phyloP scores from a whole-genome alignment of 2,329 filamentous ascomycete species.

The Clarireedia sp. region DNA sequence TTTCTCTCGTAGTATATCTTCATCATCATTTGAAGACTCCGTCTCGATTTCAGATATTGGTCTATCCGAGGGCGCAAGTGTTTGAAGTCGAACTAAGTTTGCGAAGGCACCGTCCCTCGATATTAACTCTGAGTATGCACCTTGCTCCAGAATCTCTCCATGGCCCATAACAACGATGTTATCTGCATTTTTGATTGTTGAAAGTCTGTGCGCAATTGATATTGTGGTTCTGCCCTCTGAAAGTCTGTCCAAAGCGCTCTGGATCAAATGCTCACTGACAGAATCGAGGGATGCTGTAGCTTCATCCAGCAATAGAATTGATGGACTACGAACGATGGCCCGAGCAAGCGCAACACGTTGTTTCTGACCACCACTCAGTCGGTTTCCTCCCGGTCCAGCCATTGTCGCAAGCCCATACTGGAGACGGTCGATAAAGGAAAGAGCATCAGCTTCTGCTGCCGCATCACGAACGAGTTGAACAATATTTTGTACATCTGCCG shows the following conservation, averaged over 20 bases:
- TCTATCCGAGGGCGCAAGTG: not conserved
- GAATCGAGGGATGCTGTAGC: slow-evolving; percentile 64
- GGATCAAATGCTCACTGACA: slow-evolving; percentile 84
- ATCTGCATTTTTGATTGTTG: slow-evolving; percentile 84
- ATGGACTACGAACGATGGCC: slow-evolving; percentile 41
- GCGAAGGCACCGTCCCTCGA: slow-evolving; percentile 42
- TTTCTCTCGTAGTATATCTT: not conserved
- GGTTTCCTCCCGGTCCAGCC: not conserved
- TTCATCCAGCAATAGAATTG: slow-evolving; percentile 52
- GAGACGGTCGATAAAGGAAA: not conserved
- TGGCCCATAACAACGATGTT: slow-evolving; percentile 73
- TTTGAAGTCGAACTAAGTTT: slow-evolving; percentile 13
- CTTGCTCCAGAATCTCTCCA: slow-evolving; percentile 67
- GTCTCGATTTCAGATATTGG: not conserved
- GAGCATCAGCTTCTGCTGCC: slow-evolving; percentile 1
- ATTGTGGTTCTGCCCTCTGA: slow-evolving; percentile 79
- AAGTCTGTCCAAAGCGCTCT: slow-evolving; percentile 74
- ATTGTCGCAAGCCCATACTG: not conserved
- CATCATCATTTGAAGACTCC: not conserved
- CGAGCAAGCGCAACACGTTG: slow-evolving; percentile 53
- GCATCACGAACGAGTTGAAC: not conserved
- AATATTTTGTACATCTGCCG: not conserved
- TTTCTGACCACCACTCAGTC: slow-evolving; percentile 4
- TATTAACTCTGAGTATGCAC: slow-evolving; percentile 65
- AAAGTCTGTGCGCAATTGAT: slow-evolving; percentile 84